A percentile compares a stretch with the other conserved stretches of the same genome.
phyloP scores from a whole-genome alignment of 1,139 yeast species.

The Suhomyces bolitotheri region DNA sequence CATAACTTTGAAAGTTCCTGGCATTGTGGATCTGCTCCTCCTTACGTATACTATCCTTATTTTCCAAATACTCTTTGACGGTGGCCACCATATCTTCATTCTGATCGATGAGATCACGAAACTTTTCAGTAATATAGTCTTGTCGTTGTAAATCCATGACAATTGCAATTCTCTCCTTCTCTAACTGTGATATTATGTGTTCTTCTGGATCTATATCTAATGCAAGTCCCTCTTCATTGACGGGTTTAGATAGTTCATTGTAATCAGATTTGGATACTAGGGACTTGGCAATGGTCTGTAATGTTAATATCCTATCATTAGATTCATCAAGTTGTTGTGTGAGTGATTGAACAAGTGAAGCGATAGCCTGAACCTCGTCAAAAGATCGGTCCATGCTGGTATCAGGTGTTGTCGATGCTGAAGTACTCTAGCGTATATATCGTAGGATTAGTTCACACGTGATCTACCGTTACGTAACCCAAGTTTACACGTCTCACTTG shows the following conservation, averaged over 20 bases:
- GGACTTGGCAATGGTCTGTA: conserved; percentile 25
- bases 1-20: conserved; percentile 12
- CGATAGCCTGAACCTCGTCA: conserved; percentile 27
- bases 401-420: neutral
- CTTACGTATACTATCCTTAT: conserved; percentile 20
- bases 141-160: conserved; percentile 48
- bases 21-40: conserved; percentile 15
- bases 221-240: neutral
- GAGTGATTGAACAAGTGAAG: conserved; percentile 23
- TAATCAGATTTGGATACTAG: conserved; percentile 24
- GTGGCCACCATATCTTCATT: conserved; percentile 42
- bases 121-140: conserved; percentile 36
- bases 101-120: conserved; percentile 38
- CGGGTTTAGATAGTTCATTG: conserved; percentile 9
- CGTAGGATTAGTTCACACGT: conserved; percentile 6
- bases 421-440: too few relatives aligned
- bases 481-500: conserved; percentile 9
- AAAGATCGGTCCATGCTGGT: conserved; percentile 22
- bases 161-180: conserved; percentile 36
- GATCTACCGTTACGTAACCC: conserved; percentile 1
- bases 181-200: conserved; percentile 21
- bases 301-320: conserved; percentile 20
- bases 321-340: conserved; percentile 25
- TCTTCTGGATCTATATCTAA: conserved; percentile 3
- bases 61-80: conserved; percentile 38